A percentile compares a stretch with the other conserved stretches of the same genome.
These are phyloP conservation scores for Cystobasidium slooffiae DNA, from an alignment of 1,284 basidiomycete species.

Conservation along the genomic window DNA sequence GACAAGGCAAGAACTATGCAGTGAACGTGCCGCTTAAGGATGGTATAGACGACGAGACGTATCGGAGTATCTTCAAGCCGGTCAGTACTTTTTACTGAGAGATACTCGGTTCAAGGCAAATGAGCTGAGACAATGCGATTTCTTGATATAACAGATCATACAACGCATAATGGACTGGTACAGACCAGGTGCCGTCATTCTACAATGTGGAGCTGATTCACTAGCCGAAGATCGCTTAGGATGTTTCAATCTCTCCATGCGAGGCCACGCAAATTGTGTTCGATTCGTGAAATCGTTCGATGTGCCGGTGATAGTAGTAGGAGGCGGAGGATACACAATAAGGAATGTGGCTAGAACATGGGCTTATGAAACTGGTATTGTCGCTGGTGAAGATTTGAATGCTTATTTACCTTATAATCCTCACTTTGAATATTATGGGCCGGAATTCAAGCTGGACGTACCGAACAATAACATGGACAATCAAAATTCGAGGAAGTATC, in stretches of 20 bases:
- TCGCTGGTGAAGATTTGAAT: slow-evolving; percentile 68
- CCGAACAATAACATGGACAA: slow-evolving; percentile 92
- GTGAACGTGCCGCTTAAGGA: slow-evolving; percentile 94
- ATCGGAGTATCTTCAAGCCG: slow-evolving; percentile 83
- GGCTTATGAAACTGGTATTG: slow-evolving; percentile 96
- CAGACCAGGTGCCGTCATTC: slow-evolving; percentile 82
- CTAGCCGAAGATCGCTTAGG: slow-evolving; percentile 94
- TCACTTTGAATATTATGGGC: slow-evolving; percentile 98
- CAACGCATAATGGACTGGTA: slow-evolving; percentile 87
- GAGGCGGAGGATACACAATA: slow-evolving; percentile 95
- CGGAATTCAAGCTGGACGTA: slow-evolving; percentile 91
- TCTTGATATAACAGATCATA: slow-evolving; percentile 67
- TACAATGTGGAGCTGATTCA: slow-evolving; percentile 96
- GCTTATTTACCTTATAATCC: slow-evolving; percentile 87
- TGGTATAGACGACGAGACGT: slow-evolving; percentile 78
- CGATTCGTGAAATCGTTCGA: slow-evolving; percentile 82
- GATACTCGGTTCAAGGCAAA: neutral
- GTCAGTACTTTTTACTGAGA: slow-evolving; percentile 61
- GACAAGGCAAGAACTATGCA: slow-evolving; percentile 84
- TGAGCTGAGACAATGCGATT: neutral
- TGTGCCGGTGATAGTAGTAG: slow-evolving; percentile 86
- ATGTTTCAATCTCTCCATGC: slow-evolving; percentile 93
- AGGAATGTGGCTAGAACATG: slow-evolving; percentile 89
- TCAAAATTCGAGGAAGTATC: slow-evolving; percentile 79
- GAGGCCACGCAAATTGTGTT: slow-evolving; percentile 90